Conservation (phyloP, 1,284 basidiomycete species). For the Phellopilus nigrolimitatus region DNA sequence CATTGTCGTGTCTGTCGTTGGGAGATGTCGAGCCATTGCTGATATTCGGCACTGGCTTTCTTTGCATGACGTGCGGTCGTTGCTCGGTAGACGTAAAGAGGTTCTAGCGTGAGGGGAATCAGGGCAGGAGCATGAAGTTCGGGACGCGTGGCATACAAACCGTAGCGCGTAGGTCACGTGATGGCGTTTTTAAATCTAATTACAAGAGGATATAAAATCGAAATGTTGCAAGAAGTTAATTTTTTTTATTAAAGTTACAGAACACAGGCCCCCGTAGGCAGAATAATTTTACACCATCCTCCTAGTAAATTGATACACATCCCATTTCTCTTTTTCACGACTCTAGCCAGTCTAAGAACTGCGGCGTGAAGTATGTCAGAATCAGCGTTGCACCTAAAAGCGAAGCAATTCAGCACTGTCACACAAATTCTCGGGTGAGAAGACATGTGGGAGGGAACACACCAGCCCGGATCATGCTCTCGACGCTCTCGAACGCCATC, state of each 20-base stretch:
- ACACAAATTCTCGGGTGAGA: conserved; percentile 20
- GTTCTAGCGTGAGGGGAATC: too few relatives aligned
- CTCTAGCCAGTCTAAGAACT: conserved; percentile 89
- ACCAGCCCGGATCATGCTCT: conserved; percentile 90
- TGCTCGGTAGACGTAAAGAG: neutral
- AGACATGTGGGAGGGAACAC: conserved; percentile 27
- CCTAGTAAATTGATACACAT: neutral
- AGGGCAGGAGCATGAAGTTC: too few relatives aligned
- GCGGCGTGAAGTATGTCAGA: conserved; percentile 92
- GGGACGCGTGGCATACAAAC: too few relatives aligned
- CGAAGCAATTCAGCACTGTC: neutral
- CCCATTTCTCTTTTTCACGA: conserved; percentile 27
- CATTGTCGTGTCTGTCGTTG: neutral
- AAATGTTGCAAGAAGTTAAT: too few relatives aligned
- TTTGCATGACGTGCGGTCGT: conserved; percentile 9
- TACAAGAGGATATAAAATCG: too few relatives aligned
- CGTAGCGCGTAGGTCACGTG: too few relatives aligned
- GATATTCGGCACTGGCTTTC: conserved; percentile 11
- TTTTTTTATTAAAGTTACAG: too few relatives aligned
- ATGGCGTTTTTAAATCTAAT: too few relatives aligned
- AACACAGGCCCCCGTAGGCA: too few relatives aligned
- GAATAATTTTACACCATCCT: too few relatives aligned
- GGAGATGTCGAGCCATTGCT: conserved; percentile 6
- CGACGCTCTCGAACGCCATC: conserved; percentile 92
- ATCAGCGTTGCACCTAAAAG: conserved; percentile 79